Evolutionary conservation across 2,329 filamentous ascomycete genomes (phyloP), one percentile per base, ranked within the genome.

Genomic region (Xylaria sp.): DNA sequence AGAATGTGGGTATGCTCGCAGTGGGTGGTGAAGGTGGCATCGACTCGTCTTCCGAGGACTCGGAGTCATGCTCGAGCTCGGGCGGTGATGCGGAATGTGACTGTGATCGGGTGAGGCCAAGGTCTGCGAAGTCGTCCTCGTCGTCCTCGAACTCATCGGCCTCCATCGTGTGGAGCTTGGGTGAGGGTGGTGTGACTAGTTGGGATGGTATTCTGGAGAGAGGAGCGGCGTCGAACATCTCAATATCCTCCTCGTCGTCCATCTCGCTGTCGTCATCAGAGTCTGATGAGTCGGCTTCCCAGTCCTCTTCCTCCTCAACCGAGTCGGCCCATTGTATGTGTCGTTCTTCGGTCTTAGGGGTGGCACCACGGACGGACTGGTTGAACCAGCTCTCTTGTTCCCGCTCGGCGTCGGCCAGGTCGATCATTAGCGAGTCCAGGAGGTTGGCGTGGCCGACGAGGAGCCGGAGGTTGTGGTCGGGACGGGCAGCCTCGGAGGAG

Each of bases 311-410:
- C 79, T 93, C 89, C 70, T 88, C 86, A 72, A 94, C 88, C 65
- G 88, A 86, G 81, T 97, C 93, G 78, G 93, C 92, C 93, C 94
- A 97, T 86, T 95, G 92, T 76, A 97, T 89, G 84, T 93, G 93
- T 80, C 88, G 89, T 72, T 92, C 88, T 74, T 91, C 86, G 70
- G 83, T 77, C 76, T 76, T 76, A 68, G 76, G 87, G 79, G 86
- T 86, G 75, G 92, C 92, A 78, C 91, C 92, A 80, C 89, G 91
- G 82, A 98, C 93, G 71, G 94, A 96, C 82, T 94, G 92, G 89
- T 98, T 97, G 91, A 98, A 98, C 94, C 94, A 98, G 74, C 89
- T 91, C 84, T 98, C 95, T 84, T 98, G 96, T 82, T 98, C 94
- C 76, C 91, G 90, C 87, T 98, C 96, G 79, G 95, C 95, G 69